These are phyloP conservation scores for Pinguiococcus pyrenoidosus DNA, from an alignment of 108 stramenopile genomes.

Conservation along the genomic window DNA sequence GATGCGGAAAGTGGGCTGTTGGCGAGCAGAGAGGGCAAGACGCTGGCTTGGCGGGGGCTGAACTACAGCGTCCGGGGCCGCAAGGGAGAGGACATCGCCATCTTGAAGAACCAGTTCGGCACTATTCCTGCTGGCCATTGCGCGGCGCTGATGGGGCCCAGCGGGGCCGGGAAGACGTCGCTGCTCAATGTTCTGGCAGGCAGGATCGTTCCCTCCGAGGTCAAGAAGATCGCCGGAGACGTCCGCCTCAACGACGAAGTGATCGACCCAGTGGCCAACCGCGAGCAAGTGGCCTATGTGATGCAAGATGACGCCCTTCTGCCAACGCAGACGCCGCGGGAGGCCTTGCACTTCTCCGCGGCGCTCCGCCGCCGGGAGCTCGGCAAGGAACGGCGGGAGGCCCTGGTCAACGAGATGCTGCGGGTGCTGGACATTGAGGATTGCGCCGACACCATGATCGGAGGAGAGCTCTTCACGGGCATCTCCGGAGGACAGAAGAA, in stretches of 20 bases:
- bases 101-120: no score
- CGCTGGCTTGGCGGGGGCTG: no score
- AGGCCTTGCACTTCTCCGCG: slow-evolving; percentile 63
- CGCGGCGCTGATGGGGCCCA: no score
- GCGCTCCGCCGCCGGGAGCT: slow-evolving; percentile 44
- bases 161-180: no score
- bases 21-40: no score
- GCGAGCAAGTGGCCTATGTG: slow-evolving; percentile 65
- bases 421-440: slow-evolving; percentile 58
- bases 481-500: slow-evolving; percentile 28
- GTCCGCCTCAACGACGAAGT: slow-evolving; percentile 5
- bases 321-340: slow-evolving; percentile 61
- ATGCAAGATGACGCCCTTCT: slow-evolving; percentile 63
- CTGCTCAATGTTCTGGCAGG: no score
- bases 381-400: slow-evolving; percentile 40
- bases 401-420: slow-evolving; percentile 54
- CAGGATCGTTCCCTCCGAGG: not conserved
- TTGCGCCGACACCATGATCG: slow-evolving; percentile 46
- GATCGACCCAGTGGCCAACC: slow-evolving; percentile 7
- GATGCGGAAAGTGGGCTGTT: no score
- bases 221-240: not conserved
- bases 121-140: no score
- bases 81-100: no score
- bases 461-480: slow-evolving; percentile 27
- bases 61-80: no score